Evolutionary conservation across 129 eudicot genomes (phyloP).

Genomic region (Silybum marianum): DNA sequence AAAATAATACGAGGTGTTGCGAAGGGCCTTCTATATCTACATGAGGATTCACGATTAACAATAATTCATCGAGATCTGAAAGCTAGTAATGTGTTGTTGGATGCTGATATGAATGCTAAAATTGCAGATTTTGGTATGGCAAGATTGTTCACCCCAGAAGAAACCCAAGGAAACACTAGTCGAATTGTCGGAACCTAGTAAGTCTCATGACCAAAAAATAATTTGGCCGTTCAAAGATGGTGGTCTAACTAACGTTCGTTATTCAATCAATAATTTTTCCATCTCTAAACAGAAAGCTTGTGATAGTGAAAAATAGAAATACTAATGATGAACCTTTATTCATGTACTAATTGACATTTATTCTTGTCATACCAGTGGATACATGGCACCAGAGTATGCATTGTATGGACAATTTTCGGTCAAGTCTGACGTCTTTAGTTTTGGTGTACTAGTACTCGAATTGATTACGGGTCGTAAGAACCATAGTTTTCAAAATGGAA

Average conservation of each 20-base stretch:
- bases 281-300: background rate
- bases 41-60: background rate
- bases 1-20: slow-evolving; percentile 44
- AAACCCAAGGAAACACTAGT: slow-evolving; percentile 40
- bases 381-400: slow-evolving; percentile 61
- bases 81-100: slow-evolving; percentile 49
- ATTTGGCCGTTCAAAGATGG: background rate
- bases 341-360: background rate
- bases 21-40: slow-evolving; percentile 23
- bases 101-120: slow-evolving; percentile 44
- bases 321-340: background rate
- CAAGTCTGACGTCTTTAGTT: slow-evolving; percentile 52
- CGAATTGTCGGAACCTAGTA: slow-evolving; percentile 55
- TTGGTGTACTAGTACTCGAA: slow-evolving; percentile 53
- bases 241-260: background rate
- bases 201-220: slow-evolving; percentile 14
- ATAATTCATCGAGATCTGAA: slow-evolving; percentile 50
- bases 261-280: background rate
- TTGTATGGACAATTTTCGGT: slow-evolving; percentile 47
- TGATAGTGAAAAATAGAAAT: background rate
- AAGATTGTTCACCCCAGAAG: slow-evolving; percentile 34
- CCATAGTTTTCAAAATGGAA: slow-evolving; percentile 27
- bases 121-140: slow-evolving; percentile 51
- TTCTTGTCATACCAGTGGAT: slow-evolving; percentile 38
- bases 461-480: slow-evolving; percentile 46